These are phyloP conservation scores for Phytophthora idaei DNA, from an alignment of 352 stramenopile species.

Conservation along the genomic window DNA sequence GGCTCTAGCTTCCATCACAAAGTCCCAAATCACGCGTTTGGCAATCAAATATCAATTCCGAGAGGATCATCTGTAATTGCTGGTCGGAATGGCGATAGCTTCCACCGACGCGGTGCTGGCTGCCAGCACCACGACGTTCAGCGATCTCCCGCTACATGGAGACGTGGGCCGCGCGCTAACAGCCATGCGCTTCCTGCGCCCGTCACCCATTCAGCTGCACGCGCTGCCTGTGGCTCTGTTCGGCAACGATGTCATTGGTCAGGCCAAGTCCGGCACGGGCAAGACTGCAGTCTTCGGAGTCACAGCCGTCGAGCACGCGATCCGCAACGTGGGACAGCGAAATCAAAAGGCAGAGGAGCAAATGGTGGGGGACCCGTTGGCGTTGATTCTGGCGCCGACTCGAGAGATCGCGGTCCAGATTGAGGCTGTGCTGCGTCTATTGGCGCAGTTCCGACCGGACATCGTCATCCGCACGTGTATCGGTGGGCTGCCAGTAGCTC, in stretches of 20 bases:
- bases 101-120: conserved; percentile 22
- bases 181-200: conserved; percentile 56
- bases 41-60: not conserved
- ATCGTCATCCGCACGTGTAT: conserved; percentile 61
- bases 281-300: conserved; percentile 84
- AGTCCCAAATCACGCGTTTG: conserved; percentile 1
- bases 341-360: not conserved
- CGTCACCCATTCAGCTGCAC: conserved; percentile 75
- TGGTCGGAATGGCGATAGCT: conserved; percentile 4
- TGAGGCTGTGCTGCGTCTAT: conserved; percentile 61
- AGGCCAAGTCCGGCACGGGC: conserved; percentile 85
- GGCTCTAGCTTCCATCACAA: conserved; percentile 14
- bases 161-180: conserved; percentile 55
- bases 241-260: conserved; percentile 79
- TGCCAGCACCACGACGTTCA: conserved; percentile 47
- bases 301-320: conserved; percentile 65
- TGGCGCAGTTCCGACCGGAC: conserved; percentile 45
- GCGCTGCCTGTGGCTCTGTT: conserved; percentile 78
- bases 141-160: conserved; percentile 63
- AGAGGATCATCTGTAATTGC: no score
- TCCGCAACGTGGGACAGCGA: conserved; percentile 36
- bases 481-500: conserved; percentile 59
- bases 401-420: conserved; percentile 84
- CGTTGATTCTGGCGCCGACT: conserved; percentile 75
- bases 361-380: conserved; percentile 37